Conservation (phyloP, 1,284 basidiomycete genomes). For the Rhodotorula sp. region DNA sequence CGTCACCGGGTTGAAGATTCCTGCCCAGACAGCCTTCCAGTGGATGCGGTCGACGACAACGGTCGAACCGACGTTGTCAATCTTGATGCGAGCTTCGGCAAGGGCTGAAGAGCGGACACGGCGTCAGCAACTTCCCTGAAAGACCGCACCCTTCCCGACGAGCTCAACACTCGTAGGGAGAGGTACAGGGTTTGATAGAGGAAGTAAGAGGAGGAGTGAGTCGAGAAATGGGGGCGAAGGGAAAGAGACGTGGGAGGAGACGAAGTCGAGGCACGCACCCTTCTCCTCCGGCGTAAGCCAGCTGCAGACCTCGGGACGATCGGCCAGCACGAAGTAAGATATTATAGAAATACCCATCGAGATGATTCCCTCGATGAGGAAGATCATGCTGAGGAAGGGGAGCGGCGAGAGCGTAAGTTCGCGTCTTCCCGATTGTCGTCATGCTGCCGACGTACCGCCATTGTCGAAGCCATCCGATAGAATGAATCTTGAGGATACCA, state of each 20-base stretch:
- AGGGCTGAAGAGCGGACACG: constrained; percentile 27
- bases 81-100: constrained; percentile 45
- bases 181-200: no score
- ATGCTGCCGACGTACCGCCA: no score
- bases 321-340: constrained; percentile 47
- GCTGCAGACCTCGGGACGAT: constrained; percentile 47
- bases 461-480: constrained; percentile 30
- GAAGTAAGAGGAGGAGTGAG: constrained; percentile 12
- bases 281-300: constrained; percentile 50
- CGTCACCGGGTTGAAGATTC: constrained; percentile 40
- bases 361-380: constrained; percentile 50
- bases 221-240: background rate
- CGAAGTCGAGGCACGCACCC: constrained; percentile 16
- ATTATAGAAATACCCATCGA: constrained; percentile 47
- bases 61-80: constrained; percentile 48
- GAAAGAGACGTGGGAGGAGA: no score
- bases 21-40: constrained; percentile 39
- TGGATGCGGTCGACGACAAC: constrained; percentile 46
- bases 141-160: no score
- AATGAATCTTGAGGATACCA: constrained; percentile 30
- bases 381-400: constrained; percentile 17
- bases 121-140: background rate
- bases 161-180: no score
- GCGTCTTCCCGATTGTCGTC: no score
- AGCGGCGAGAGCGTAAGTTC: background rate